Conservation (phyloP, 1,284 basidiomycete species). For the Veloboletus limbatus region DNA sequence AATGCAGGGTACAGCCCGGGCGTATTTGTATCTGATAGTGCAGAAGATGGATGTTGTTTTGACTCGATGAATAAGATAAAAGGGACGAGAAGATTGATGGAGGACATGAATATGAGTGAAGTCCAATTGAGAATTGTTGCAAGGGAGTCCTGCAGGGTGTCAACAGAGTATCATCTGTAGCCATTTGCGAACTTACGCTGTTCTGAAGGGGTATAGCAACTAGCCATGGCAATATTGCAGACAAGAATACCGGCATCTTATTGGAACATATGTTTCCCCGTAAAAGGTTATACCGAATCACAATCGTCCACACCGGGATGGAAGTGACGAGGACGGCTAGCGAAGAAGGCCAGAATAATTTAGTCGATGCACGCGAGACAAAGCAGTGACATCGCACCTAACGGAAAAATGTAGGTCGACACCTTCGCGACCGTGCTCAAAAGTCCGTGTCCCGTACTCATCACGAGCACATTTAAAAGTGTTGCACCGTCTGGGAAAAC, state of each 20-base stretch:
- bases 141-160: slow-evolving; percentile 10
- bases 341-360: not conserved
- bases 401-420: slow-evolving; percentile 25
- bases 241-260: slow-evolving; percentile 25
- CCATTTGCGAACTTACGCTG: slow-evolving; percentile 20
- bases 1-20: no score
- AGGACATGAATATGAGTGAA: slow-evolving; percentile 25
- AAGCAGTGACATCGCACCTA: slow-evolving; percentile 11
- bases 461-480: slow-evolving; percentile 18
- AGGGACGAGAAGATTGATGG: slow-evolving; percentile 23
- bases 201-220: slow-evolving; percentile 26
- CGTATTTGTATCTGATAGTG: slow-evolving; percentile 15
- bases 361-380: not conserved
- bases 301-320: slow-evolving; percentile 24
- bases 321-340: slow-evolving; percentile 29
- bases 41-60: slow-evolving; percentile 21
- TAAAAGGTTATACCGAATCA: slow-evolving; percentile 26
- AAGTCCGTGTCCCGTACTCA: not conserved
- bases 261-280: slow-evolving; percentile 27
- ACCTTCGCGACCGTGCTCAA: slow-evolving; percentile 11
- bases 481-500: slow-evolving; percentile 10
- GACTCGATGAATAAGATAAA: slow-evolving; percentile 24
- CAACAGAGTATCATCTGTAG: not conserved
- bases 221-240: slow-evolving; percentile 24
- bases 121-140: slow-evolving; percentile 25